Base-by-base conservation (phyloP, 2,329 filamentous ascomycete genomes). In the Monosporascus ibericus region DNA sequence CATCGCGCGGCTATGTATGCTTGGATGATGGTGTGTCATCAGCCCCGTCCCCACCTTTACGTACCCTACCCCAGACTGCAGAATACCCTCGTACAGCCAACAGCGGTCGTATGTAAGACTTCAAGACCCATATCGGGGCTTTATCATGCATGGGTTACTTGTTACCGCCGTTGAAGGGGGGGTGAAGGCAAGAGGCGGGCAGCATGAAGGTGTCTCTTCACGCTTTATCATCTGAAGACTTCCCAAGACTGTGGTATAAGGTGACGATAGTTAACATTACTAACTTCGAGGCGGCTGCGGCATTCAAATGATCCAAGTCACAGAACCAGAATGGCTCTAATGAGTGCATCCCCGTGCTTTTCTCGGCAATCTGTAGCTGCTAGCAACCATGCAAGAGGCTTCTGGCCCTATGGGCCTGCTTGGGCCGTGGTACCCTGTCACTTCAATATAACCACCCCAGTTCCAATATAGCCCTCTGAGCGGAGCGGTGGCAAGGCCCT, bases 331-430 rank as follows among this genome's bases (percentile, higher is more conserved):
- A 14, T 34, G 30, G 30, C 11, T 34, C 11, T 34, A 34, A 34
- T 34, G 30, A 34, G 30, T 56, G 54, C 60, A 61, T 55, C 57
- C 59, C 61, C 59, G 56, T 56, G 56, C 59, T 56, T 55, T 60
- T 55, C 57, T 62, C 65, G 64, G 64, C 64, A 66, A 67, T 67
- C 64, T 63, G 62, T 66, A 65, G 63, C 60, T 65, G 61, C 56
- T 61, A 58, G 54, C 60, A 62, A 64, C 65, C 63, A 62, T 65
- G 59, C 56, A 60, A 58, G 59, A 60, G 56, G 55, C 55, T 46
- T 51, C 62, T 59, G 54, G 62, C 65, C 64, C 64, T 67, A 67
- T 67, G 65, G 63, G 58, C 60, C 63, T 64, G 62, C 63, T 60
- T 50, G 63, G 63, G 65, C 65, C 60, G 56, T 56, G 62, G 58